Base-by-base conservation (phyloP, 176 grass and related monocot species). In the Olyra latifolia region DNA sequence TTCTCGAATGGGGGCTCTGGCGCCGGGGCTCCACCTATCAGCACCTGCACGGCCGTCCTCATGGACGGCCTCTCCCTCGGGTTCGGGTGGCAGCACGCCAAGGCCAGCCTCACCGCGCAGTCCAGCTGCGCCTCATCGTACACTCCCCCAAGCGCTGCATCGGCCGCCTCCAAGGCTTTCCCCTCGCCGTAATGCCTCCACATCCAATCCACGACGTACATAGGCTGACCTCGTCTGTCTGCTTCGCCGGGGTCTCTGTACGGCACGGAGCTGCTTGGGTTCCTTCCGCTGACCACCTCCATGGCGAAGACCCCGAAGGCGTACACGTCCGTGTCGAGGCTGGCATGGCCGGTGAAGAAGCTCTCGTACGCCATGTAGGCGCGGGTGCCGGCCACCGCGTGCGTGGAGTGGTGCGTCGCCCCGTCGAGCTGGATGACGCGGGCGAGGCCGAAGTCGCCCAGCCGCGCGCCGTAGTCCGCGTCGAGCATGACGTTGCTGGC, bases 401-500 rank as follows among this genome's bases (percentile, higher is more conserved):
- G 79, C 45, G 86, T 92, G n/a, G 86, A 89, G 70, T 92, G 83
- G 86, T 92, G 90, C 53, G 90, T 86, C 49, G 28, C 77, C 28
- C 75, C 73, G 64, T 85, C 86, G 30, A 35, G 79, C 28, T 83
- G 79, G 44, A 92, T 38, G 62, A 86, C 86, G n/a, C 86, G 82
- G 3, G 90, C 86, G 0, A 92, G 86, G 45, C 90, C 90, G 69
- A 92, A 92, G 69, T 88, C 90, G 17, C 90, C 90, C 28, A 92
- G 60, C 60, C 79, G 78, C 48, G 82, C 83, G 52, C 65, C 75
- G 79, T 88, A 86, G 17, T 39, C 86, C 19, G 11, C 74, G 70
- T 88, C 86, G 12, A 92, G 83, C 90, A 92, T 89, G 68, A 92
- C 83, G 54, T 92, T 92, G 86, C 90, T 89, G 35, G 74, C 78